Percentiles rank a stretch among this genome's conserved stretches.
phyloP scores from a whole-genome alignment of 805 yeast genomes.

The Spathaspora girioi region DNA sequence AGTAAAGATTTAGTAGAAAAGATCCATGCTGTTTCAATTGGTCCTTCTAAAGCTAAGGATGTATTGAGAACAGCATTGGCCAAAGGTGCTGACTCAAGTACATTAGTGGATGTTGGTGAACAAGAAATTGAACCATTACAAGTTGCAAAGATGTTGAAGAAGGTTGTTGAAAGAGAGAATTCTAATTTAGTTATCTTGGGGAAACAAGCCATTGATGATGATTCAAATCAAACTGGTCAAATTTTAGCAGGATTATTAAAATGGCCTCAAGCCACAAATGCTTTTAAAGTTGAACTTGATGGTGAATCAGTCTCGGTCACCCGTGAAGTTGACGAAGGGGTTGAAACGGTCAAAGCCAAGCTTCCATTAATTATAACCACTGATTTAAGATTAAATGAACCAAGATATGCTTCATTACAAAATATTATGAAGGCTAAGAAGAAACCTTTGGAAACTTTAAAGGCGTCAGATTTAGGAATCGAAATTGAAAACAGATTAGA shows the following conservation, averaged over 20 bases:
- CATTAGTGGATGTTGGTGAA: constrained; percentile 76
- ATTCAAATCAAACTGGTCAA: constrained; percentile 92
- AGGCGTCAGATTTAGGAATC: constrained; percentile 65
- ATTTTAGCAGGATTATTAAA: constrained; percentile 88
- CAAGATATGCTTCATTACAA: constrained; percentile 93
- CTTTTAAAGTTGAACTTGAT: constrained; percentile 71
- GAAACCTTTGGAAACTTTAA: constrained; percentile 75
- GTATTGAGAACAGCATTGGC: constrained; percentile 87
- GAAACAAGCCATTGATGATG: constrained; percentile 96
- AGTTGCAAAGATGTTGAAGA: constrained; percentile 80
- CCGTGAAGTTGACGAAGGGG: constrained; percentile 95
- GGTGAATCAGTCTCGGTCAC: constrained; percentile 65
- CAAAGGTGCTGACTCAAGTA: constrained; percentile 87
- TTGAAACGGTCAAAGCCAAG: constrained; percentile 71
- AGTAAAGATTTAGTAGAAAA: constrained; percentile 67
- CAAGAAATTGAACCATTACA: constrained; percentile 78
- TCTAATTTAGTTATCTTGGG: constrained; percentile 86
- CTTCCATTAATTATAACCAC: constrained; percentile 88
- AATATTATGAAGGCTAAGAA: constrained; percentile 98
- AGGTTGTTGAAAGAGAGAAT: constrained; percentile 64
- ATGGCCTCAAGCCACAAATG: constrained; percentile 98
- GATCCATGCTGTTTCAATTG: constrained; percentile 90
- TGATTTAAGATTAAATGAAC: constrained; percentile 90
- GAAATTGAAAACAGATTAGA: constrained; percentile 63
- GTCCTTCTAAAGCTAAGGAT: constrained; percentile 83